A percentile compares a stretch with the other conserved stretches of the same genome.
Conservation (phyloP, 805 yeast species). For the Saturnispora sekii region DNA sequence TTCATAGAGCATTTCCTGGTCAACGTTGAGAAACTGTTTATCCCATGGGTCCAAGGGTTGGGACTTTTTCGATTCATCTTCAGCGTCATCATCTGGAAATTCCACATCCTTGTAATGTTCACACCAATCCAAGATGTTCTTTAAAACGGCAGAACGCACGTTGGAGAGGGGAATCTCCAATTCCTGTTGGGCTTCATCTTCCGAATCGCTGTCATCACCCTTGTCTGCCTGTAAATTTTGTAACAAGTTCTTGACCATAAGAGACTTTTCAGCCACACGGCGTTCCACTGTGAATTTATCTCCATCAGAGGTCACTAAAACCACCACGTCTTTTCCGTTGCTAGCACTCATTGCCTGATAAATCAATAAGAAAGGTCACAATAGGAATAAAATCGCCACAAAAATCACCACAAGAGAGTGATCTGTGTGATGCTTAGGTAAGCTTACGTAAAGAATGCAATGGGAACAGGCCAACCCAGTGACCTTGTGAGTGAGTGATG, state of each 20-base stretch:
- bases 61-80: constrained; percentile 76
- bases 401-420: too few species aligned
- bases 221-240: constrained; percentile 45
- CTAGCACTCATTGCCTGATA: constrained; percentile 10
- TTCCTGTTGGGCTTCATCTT: constrained; percentile 45
- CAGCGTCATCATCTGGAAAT: constrained; percentile 69
- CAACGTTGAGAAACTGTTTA: constrained; percentile 85
- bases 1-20: constrained; percentile 81
- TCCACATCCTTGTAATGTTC: constrained; percentile 81
- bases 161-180: constrained; percentile 85
- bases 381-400: too few species aligned
- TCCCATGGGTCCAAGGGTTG: constrained; percentile 96
- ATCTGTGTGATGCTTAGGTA: too few species aligned
- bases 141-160: constrained; percentile 76
- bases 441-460: too few species aligned
- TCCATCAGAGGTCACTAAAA: constrained; percentile 67
- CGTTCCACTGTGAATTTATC: constrained; percentile 69
- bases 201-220: constrained; percentile 32
- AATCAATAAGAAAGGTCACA: too few species aligned
- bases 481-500: too few species aligned
- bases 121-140: constrained; percentile 93
- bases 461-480: too few species aligned
- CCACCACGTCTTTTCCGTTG: constrained; percentile 19
- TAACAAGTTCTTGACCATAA: constrained; percentile 77
- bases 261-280: constrained; percentile 78